These are phyloP conservation scores for Metarhizium brunneum DNA, from an alignment of 2,329 filamentous ascomycete species.

Conservation along the genomic window DNA sequence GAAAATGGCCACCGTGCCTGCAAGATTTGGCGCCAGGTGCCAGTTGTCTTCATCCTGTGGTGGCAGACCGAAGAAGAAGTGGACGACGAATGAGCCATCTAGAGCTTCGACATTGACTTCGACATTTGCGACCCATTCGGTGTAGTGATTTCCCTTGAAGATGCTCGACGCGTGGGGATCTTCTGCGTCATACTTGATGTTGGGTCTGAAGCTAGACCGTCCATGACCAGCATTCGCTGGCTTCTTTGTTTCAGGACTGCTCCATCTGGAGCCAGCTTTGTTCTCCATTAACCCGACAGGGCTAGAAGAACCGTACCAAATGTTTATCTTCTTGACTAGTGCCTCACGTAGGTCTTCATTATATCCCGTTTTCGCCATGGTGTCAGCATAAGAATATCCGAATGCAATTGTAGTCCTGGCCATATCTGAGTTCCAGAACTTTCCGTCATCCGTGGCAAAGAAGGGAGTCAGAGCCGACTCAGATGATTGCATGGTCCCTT, in stretches of 20 bases:
- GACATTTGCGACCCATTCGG: slow-evolving; percentile 63
- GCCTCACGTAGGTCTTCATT: slow-evolving; percentile 20
- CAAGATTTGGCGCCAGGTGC: slow-evolving; percentile 42
- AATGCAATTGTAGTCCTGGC: slow-evolving; percentile 52
- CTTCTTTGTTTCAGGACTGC: not conserved
- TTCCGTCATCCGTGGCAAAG: slow-evolving; percentile 43
- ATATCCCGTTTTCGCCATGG: slow-evolving; percentile 17
- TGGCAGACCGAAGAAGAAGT: slow-evolving; percentile 56
- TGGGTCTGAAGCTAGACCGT: slow-evolving; percentile 8
- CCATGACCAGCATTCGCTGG: not conserved
- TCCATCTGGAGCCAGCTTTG: not conserved
- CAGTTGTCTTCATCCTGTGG: slow-evolving; percentile 37
- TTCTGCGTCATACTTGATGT: slow-evolving; percentile 17
- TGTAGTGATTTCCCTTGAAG: slow-evolving; percentile 33
- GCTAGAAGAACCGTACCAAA: slow-evolving; percentile 27
- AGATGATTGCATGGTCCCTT: slow-evolving; percentile 43
- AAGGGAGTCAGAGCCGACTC: slow-evolving; percentile 59
- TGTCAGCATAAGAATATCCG: slow-evolving; percentile 68
- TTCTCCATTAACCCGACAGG: slow-evolving; percentile 13
- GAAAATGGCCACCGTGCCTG: slow-evolving; percentile 54
- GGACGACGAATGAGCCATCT: slow-evolving; percentile 50
- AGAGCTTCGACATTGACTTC: slow-evolving; percentile 50
- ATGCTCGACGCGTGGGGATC: slow-evolving; percentile 18
- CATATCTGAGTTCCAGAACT: slow-evolving; percentile 59
- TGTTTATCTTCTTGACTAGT: slow-evolving; percentile 42